A percentile compares a stretch with the other conserved stretches of the same genome.
Conservation (phyloP, 2,329 filamentous ascomycete species). For the Penicillium freii region DNA sequence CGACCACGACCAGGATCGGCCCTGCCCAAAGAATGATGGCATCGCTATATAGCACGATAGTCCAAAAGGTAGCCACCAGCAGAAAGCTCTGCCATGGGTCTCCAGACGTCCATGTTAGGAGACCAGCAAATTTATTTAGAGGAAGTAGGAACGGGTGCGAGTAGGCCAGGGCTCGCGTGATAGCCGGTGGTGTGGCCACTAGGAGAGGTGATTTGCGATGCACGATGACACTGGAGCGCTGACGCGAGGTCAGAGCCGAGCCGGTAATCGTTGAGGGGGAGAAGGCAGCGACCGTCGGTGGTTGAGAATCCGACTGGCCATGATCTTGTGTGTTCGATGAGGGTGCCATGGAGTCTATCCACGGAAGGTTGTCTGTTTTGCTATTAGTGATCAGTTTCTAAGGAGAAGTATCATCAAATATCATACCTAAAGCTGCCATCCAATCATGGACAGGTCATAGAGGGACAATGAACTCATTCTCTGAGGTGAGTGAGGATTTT, state of each 20-base stretch:
- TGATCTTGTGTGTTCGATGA: conserved; percentile 40
- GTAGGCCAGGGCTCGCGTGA: conserved; percentile 91
- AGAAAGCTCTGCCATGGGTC: conserved; percentile 98
- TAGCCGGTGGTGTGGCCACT: conserved; percentile 87
- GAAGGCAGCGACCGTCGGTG: conserved; percentile 84
- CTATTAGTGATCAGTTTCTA: conserved; percentile 25
- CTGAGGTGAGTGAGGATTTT: conserved; percentile 30
- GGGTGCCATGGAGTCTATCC: conserved; percentile 55
- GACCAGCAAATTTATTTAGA: conserved; percentile 77
- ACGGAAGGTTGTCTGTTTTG: conserved; percentile 48
- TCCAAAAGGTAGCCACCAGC: conserved; percentile 82
- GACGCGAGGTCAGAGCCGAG: conserved; percentile 65
- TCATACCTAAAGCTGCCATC: conserved; percentile 52
- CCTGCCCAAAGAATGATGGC: conserved; percentile 76
- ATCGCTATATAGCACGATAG: conserved; percentile 79
- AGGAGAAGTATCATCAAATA: background rate
- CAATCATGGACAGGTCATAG: conserved; percentile 41
- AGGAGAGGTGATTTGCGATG: conserved; percentile 95
- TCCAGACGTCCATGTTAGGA: conserved; percentile 89
- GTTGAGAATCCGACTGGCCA: conserved; percentile 44
- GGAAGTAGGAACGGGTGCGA: conserved; percentile 92
- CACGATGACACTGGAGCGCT: conserved; percentile 87
- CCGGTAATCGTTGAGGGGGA: conserved; percentile 76
- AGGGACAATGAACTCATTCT: conserved; percentile 19
- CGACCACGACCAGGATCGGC: conserved; percentile 75